Conservation (phyloP, 1,284 basidiomycete species). For the Coniferiporia sulphurascens region DNA sequence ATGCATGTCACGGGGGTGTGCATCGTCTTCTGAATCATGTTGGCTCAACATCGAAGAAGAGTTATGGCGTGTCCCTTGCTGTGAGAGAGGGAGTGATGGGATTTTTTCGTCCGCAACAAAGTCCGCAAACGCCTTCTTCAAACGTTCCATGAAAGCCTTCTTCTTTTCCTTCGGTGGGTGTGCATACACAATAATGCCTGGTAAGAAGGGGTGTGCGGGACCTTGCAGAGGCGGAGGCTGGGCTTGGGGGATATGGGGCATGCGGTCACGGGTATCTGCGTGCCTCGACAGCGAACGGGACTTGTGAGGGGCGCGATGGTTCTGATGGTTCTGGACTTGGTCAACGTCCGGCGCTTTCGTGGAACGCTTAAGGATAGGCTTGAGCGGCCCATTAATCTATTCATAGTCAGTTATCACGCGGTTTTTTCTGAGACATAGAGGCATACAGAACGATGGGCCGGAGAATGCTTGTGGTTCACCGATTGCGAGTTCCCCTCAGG, state of each 20-base stretch:
- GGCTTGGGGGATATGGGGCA: neutral
- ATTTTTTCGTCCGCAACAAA: neutral
- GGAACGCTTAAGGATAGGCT: too few relatives aligned
- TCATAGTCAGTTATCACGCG: too few relatives aligned
- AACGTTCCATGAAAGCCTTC: neutral
- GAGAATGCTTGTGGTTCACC: too few relatives aligned
- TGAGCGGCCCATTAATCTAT: too few relatives aligned
- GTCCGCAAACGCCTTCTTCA: neutral
- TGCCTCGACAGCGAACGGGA: neutral
- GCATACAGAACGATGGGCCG: too few relatives aligned
- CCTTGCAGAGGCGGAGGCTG: neutral
- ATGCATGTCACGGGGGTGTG: too few relatives aligned
- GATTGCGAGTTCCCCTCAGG: neutral
- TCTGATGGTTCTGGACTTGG: neutral
- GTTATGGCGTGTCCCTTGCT: neutral
- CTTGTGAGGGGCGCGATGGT: neutral
- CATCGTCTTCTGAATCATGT: too few relatives aligned
- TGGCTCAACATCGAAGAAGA: too few relatives aligned
- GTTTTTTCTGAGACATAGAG: too few relatives aligned
- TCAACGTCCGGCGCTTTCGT: too few relatives aligned
- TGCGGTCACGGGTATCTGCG: neutral
- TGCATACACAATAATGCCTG: neutral
- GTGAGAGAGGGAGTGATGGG: neutral
- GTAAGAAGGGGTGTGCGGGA: too few relatives aligned
- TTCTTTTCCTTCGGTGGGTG: slow-evolving; percentile 1